Percentiles rank a stretch among this genome's conserved stretches.
Evolutionary conservation across 768 basidiomycete genomes (phyloP).

Genomic region (Pisolithus albus): DNA sequence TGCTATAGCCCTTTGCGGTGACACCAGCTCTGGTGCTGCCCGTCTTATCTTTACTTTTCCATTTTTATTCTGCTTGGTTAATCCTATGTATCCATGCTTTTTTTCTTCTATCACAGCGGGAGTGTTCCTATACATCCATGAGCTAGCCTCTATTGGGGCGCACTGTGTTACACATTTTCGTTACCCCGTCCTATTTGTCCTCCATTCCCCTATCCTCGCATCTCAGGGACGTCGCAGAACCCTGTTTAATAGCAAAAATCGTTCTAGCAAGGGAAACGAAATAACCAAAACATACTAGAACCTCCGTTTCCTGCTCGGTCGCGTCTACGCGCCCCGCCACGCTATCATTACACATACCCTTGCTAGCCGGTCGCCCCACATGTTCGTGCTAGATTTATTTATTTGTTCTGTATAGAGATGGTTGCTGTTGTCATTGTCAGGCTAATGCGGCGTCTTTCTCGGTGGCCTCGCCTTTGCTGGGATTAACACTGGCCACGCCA

Average conservation of each 20-base stretch:
- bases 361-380: neutral
- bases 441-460: neutral
- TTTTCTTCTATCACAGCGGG: neutral
- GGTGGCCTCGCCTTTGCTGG: too few species aligned
- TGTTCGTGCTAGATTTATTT: neutral
- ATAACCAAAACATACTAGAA: neutral
- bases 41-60: neutral
- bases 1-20: slow-evolving; percentile 41
- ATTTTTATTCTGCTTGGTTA: neutral
- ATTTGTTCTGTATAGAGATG: neutral
- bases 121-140: slow-evolving; percentile 4
- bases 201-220: neutral
- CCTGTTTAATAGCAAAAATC: neutral
- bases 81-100: slow-evolving; percentile 8
- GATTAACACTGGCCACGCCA: too few species aligned
- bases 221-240: neutral
- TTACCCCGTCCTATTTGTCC: neutral
- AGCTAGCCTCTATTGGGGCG: slow-evolving; percentile 6
- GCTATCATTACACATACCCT: neutral
- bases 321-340: neutral
- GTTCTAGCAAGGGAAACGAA: neutral
- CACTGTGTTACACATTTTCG: neutral
- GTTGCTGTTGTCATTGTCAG: neutral
- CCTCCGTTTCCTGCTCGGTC: neutral
- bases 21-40: slow-evolving; percentile 1